Percentiles rank a stretch among this genome's conserved stretches.
These are phyloP conservation scores for Gossypium stocksii DNA, from an alignment of 345 rosid species.

Conservation along the genomic window DNA sequence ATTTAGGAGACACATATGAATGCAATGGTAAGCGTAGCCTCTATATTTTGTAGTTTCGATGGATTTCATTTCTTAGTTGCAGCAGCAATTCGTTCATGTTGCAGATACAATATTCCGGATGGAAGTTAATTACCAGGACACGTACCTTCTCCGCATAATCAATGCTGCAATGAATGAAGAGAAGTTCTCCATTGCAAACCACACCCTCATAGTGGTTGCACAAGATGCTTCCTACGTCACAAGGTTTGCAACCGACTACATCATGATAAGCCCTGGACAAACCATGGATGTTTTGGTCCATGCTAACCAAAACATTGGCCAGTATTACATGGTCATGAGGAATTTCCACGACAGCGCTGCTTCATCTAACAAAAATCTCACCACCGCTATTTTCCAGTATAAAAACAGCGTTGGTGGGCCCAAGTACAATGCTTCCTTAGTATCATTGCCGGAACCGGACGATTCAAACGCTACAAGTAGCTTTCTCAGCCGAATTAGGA, in stretches of 20 bases:
- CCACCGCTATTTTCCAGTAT: slow-evolving; percentile 38
- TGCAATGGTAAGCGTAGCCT: slow-evolving; percentile 21
- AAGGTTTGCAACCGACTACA: slow-evolving; percentile 16
- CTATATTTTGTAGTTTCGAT: background rate
- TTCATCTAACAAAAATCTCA: background rate
- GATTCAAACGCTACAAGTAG: slow-evolving; percentile 7
- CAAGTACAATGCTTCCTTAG: background rate
- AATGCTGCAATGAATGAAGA: slow-evolving; percentile 26
- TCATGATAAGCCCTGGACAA: slow-evolving; percentile 29
- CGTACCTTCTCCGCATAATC: slow-evolving; percentile 31
- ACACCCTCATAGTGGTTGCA: slow-evolving; percentile 35
- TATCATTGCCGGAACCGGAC: slow-evolving; percentile 8
- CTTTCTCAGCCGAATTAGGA: slow-evolving; percentile 4
- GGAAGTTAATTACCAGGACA: slow-evolving; percentile 24
- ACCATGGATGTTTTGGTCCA: slow-evolving; percentile 32
- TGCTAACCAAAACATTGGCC: slow-evolving; percentile 19
- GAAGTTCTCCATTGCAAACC: slow-evolving; percentile 24
- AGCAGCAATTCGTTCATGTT: background rate
- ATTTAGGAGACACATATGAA: slow-evolving; percentile 27
- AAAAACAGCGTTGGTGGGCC: background rate
- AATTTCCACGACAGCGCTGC: slow-evolving; percentile 15
- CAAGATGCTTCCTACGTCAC: slow-evolving; percentile 28
- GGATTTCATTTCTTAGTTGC: too few relatives aligned
- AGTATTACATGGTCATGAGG: slow-evolving; percentile 29
- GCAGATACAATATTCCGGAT: slow-evolving; percentile 18